Evolutionary conservation across 768 basidiomycete genomes (phyloP), one percentile per base, ranked within the genome.

Genomic region (Exidia glandulosa): DNA sequence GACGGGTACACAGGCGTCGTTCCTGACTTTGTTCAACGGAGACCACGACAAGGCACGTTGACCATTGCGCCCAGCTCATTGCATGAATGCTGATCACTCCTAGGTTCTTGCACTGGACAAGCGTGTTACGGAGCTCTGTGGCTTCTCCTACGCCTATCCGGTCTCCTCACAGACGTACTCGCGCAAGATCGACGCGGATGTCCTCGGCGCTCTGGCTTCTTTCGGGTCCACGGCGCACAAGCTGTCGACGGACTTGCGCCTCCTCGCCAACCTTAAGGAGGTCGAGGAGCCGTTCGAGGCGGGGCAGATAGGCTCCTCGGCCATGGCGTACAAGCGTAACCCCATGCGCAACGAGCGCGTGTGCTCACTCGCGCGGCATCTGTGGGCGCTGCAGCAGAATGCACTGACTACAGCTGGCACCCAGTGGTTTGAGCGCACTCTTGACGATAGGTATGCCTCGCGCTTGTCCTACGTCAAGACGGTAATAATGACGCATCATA

Each of bases 281-380:
- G 80, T 99, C 52, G 96, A 99, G 74, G 96, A 99, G 71, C 96
- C 96, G 0, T 98, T 98, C 73, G 95, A 99, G 73, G 90, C 93
- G 57, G 95, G 95, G 23, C 96, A 99, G 75, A 99, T 98, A 65
- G 96, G 96, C 6, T 90, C 88, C 10, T 92, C 88, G 0, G 94
- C 94, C 1, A 98, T 98, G 95, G 95, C 95, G 9, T 98, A 98
- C 83, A 97, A 98, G 76, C 84, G 95, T 59, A 98, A 99, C 74
- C 96, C 96, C 6, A 99, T 99, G 96, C 90, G 96, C 60, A 94
- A 85, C 60, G 96, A 99, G 74, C 88, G 96, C 41, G 88, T 96
- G 50, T 99, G 96, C 80, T 93, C 90, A 67, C 83, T 99, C 58
- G 80, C 94, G n/a, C 79, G 96, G 59, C 96, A 98, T 74, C 76